These are phyloP conservation scores for Solanum piurae DNA, from an alignment of 257 asterid genomes.

Conservation along the genomic window DNA sequence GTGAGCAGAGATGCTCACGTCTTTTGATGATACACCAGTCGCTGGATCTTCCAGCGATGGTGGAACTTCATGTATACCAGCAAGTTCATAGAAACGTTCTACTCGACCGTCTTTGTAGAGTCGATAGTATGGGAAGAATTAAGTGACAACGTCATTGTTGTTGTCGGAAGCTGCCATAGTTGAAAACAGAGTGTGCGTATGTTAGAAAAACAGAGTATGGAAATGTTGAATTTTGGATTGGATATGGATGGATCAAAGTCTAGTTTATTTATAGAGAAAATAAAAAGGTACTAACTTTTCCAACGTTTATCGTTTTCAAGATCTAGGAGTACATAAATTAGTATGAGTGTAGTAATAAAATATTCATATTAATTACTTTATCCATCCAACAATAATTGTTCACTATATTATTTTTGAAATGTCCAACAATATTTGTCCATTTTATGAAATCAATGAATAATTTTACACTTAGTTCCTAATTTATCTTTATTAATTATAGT, in stretches of 20 bases:
- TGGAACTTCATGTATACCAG: slow-evolving; percentile 1
- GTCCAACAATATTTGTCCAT: fast-evolving
- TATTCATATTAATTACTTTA: no score
- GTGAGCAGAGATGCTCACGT: slow-evolving; percentile 9
- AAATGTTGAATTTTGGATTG: neutral
- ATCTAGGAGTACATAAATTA: neutral
- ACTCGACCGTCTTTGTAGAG: slow-evolving; percentile 23
- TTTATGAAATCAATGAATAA: no score
- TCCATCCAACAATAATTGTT: fast-evolving
- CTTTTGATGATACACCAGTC: slow-evolving; percentile 18
- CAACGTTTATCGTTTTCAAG: no score
- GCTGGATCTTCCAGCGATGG: slow-evolving; percentile 9
- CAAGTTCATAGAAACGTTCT: slow-evolving; percentile 3
- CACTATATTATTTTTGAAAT: fast-evolving
- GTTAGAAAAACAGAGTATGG: neutral
- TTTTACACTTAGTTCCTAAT: no score
- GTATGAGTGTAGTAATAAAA: fast-evolving
- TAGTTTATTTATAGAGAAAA: neutral
- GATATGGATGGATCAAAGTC: neutral
- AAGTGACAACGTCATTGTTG: neutral
- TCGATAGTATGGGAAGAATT: slow-evolving; percentile 8
- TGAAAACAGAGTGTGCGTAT: neutral
- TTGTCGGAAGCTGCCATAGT: slow-evolving; percentile 1
- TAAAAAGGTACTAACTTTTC: no score
- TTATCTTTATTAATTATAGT: no score